These are phyloP conservation scores for Apiospora arundinis DNA, from an alignment of 2,329 filamentous ascomycete species.

Conservation along the genomic window DNA sequence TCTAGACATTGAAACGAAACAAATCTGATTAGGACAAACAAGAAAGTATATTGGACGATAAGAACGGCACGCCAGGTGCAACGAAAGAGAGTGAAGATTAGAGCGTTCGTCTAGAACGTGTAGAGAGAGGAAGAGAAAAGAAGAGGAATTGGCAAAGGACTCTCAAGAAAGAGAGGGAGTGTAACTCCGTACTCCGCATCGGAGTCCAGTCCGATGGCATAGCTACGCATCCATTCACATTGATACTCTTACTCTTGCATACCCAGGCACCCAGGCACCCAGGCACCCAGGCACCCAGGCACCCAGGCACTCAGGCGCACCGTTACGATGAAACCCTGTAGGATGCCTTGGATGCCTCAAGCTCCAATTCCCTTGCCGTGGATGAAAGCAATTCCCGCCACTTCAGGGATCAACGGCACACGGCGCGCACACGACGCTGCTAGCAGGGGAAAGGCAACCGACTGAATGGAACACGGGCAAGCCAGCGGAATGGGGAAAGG, in stretches of 20 bases:
- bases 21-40: slow-evolving; percentile 22
- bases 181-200: too few species aligned
- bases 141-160: not conserved
- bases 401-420: not conserved
- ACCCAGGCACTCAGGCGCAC: not conserved
- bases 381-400: not conserved
- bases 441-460: slow-evolving; percentile 4
- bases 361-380: not conserved
- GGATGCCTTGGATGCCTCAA: not conserved
- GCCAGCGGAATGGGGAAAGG: slow-evolving; percentile 1
- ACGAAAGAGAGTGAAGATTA: slow-evolving; percentile 23
- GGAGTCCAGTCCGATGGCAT: not conserved
- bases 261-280: not conserved
- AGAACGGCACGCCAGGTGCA: slow-evolving; percentile 39
- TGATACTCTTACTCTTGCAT: not conserved
- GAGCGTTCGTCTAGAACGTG: slow-evolving; percentile 6
- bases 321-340: slow-evolving; percentile 9
- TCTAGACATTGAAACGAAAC: slow-evolving; percentile 40
- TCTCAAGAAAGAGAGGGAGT: not conserved
- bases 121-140: not conserved
- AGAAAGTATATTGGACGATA: slow-evolving; percentile 10
- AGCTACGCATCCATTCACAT: not conserved
- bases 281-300: not conserved
- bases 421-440: not conserved
- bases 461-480: slow-evolving; percentile 14